Evolutionary conservation across 2,329 filamentous ascomycete genomes (phyloP).

Genomic region (Pyricularia grisea): DNA sequence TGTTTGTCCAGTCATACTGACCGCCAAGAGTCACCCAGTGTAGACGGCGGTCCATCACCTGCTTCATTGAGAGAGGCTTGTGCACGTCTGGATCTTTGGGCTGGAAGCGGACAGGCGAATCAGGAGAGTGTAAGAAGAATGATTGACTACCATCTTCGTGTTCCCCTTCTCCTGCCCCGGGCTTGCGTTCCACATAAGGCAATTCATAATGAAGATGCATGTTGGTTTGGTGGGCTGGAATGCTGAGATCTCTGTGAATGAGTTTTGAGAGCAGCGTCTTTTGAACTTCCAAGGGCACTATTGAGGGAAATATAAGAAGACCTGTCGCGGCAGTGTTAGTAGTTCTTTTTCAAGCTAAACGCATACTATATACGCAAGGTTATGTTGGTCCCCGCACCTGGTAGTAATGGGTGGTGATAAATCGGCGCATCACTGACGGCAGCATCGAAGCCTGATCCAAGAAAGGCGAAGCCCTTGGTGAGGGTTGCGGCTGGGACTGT

Average conservation of each 20-base stretch:
- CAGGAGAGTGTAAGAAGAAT: slow-evolving; percentile 5
- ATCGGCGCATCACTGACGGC: slow-evolving; percentile 34
- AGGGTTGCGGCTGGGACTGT: slow-evolving; percentile 32
- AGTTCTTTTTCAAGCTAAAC: not conserved
- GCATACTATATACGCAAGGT: not conserved
- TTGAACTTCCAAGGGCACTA: slow-evolving; percentile 65
- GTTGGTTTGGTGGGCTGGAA: slow-evolving; percentile 73
- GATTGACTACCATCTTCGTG: not conserved
- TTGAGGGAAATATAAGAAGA: slow-evolving; percentile 64
- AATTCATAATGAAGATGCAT: slow-evolving; percentile 35
- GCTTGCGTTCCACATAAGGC: slow-evolving; percentile 17
- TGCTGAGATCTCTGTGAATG: slow-evolving; percentile 56
- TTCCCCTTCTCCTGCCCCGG: slow-evolving; percentile 1
- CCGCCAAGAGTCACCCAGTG: slow-evolving; percentile 93
- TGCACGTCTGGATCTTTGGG: slow-evolving; percentile 70
- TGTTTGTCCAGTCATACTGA: slow-evolving; percentile 92
- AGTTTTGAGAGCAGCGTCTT: slow-evolving; percentile 60
- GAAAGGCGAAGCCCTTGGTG: slow-evolving; percentile 29
- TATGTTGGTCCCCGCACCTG: slow-evolving; percentile 39
- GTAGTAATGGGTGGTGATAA: slow-evolving; percentile 57
- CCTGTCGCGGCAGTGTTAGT: slow-evolving; percentile 38
- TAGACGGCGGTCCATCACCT: slow-evolving; percentile 68
- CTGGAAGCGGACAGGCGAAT: slow-evolving; percentile 41
- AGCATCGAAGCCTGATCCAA: slow-evolving; percentile 20
- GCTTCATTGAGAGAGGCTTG: slow-evolving; percentile 58